Conservation (phyloP, 805 yeast species). For the Saturnispora zaruensis region DNA sequence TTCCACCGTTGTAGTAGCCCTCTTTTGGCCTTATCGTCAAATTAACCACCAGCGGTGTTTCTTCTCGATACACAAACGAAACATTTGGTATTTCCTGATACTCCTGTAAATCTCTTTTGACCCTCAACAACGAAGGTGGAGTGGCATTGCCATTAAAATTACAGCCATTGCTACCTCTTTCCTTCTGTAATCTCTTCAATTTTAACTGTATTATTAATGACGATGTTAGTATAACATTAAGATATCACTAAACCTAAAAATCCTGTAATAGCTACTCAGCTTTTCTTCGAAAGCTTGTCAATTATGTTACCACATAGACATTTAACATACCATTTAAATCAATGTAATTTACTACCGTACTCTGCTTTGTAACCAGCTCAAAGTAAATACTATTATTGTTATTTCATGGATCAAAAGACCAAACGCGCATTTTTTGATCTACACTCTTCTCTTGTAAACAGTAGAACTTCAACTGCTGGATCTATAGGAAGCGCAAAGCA, state of each 20-base stretch:
- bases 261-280: not conserved
- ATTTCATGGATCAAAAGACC: not conserved
- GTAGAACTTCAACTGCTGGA: not conserved
- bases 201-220: conserved; percentile 16
- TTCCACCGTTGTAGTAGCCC: conserved; percentile 65
- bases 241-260: too few species aligned
- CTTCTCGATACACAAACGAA: conserved; percentile 33
- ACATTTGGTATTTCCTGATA: conserved; percentile 42
- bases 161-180: conserved; percentile 16
- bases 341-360: not conserved
- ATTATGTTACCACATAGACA: too few species aligned
- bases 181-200: conserved; percentile 26
- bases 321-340: conserved; percentile 1
- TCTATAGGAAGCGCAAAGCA: not conserved
- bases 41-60: conserved; percentile 53
- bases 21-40: conserved; percentile 56
- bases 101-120: conserved; percentile 70
- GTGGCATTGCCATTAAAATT: conserved; percentile 4
- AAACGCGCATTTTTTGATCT: not conserved
- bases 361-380: not conserved
- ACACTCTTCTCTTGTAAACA: not conserved
- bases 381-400: too few species aligned
- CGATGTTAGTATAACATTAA: not conserved
- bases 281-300: too few species aligned
- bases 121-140: conserved; percentile 43